Base-by-base conservation (phyloP, 2,329 filamentous ascomycete species). In the Corniculantispora saksenae region DNA sequence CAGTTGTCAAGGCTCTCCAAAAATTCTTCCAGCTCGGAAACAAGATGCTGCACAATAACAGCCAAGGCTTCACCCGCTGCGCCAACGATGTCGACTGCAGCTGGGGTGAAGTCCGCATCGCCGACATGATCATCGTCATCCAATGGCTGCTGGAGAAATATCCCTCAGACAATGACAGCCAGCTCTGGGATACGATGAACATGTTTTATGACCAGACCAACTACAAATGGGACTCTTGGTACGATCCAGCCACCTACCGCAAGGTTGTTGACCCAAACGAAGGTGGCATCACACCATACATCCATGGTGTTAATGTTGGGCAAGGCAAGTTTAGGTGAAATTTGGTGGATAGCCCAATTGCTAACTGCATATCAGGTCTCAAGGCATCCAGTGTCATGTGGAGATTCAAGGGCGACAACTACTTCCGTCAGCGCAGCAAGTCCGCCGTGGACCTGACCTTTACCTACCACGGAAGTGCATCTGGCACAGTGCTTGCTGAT, bases 41-140 rank as follows among this genome's bases (percentile, higher is more conserved):
- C 67, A 73, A 72, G 38, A 89, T 89, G 85, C 77, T 89, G 21
- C 74, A 77, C 63, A 72, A 86, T 64, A 80, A 86, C 67, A 81
- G 81, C 53, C 80, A 79, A 1, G 86, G 86, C 0, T 80, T 84
- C 61, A 73, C 83, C 19, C 76, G 77, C 59, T 80, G 81, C 35
- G 69, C 74, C 1, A 78, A 78, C 2, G 79, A 83, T 64, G 70
- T 76, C 15, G 61, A 72, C 68, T 69, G 74, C 72, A 53, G 74
- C 71, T 72, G 78, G 78, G 40, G 71, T 67, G 29, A 72, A 32
- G 75, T 71, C 23, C 72, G 79, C 19, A 73, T 77, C 25, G 78
- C 80, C 40, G 79, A 81, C 63, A 71, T 79, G 62, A 74, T 77
- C 43, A 77, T 78, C 35, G 72, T 77, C 0, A 70, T 81, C 8